Base-by-base conservation (phyloP, 331 rosid genomes). In the Pyrus hybrid region DNA sequence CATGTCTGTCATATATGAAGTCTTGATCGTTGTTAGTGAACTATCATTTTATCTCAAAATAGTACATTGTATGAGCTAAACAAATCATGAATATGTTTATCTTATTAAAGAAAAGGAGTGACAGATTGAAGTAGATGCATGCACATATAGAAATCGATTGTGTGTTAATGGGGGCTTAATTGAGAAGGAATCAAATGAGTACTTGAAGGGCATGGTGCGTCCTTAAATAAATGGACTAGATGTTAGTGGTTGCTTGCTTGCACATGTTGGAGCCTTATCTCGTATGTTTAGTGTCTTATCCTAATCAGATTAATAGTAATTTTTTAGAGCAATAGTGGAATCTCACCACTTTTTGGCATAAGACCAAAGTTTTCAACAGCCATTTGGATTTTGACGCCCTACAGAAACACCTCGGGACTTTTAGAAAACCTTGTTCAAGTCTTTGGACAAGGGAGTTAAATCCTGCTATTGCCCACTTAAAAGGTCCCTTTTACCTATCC, bases 231-330 rank as follows among this genome's bases (percentile, higher is more conserved):
- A 32, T 51, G 3, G 20, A 21, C 16, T 66, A 47, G 73, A 54
- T 70, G 79, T 70, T 75, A 72, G 67, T 53, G 77, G 74, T 37
- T 47, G 76, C 79, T 37, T 47, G 76, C 79, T 26, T 63, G 70
- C 77, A 80, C 84, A 80, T 80, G 74, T 53, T 70, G 32, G 60
- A 71, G 45, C n/a, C 68, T 70, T 74, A 26, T 74, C 68, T 60
- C 62, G 20, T 54, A 28, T 63, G 11, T 70, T 75, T 68, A 26
- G 68, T 80, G 21, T 75, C 69, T 41, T 54, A 80, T 80, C 80
- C 61, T 70, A 70, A 28, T 16, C 57, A 76, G 23, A 64, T 70
- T 53, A 62, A 43, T 33, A 54, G 13, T 75, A 43, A 37, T 28
- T 63, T 70, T 75, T 75, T 9, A 69, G 26, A 63, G 47, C 65